Conservation (phyloP, 169 alveolate genomes). For the Plasmodium berghei region DNA sequence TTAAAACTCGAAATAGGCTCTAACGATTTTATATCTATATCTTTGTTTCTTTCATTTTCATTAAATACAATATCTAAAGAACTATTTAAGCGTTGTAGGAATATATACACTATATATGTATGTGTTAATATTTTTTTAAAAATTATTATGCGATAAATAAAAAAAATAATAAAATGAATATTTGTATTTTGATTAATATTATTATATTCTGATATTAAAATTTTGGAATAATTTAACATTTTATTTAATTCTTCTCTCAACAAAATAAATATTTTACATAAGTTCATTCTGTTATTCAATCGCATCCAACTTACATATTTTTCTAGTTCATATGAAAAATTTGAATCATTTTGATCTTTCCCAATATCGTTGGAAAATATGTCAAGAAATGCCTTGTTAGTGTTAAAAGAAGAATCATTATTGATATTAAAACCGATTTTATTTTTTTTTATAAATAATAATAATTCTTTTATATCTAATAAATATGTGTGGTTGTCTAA, state of each 20-base stretch:
- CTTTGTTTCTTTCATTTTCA: not conserved
- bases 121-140: conserved; percentile 68
- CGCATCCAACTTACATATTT: conserved; percentile 77
- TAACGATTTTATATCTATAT: conserved; percentile 18
- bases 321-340: conserved; percentile 44
- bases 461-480: conserved; percentile 49
- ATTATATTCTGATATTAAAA: conserved; percentile 36
- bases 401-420: not conserved
- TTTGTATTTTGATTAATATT: conserved; percentile 48
- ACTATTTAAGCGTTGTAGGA: conserved; percentile 43
- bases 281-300: conserved; percentile 52
- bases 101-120: conserved; percentile 55
- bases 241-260: conserved; percentile 34
- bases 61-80: conserved; percentile 38
- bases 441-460: conserved; percentile 7
- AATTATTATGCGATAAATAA: conserved; percentile 59
- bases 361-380: conserved; percentile 63
- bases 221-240: conserved; percentile 53
- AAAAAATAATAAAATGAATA: conserved; percentile 61
- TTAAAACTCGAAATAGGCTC: conserved; percentile 40
- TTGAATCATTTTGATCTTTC: conserved; percentile 12
- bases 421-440: not conserved
- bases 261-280: conserved; percentile 33
- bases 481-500: conserved; percentile 46
- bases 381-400: conserved; percentile 29